Evolutionary conservation across 352 stramenopile species (phyloP), one percentile per base, ranked within the genome.

Genomic region (Globisporangium yorkense): DNA sequence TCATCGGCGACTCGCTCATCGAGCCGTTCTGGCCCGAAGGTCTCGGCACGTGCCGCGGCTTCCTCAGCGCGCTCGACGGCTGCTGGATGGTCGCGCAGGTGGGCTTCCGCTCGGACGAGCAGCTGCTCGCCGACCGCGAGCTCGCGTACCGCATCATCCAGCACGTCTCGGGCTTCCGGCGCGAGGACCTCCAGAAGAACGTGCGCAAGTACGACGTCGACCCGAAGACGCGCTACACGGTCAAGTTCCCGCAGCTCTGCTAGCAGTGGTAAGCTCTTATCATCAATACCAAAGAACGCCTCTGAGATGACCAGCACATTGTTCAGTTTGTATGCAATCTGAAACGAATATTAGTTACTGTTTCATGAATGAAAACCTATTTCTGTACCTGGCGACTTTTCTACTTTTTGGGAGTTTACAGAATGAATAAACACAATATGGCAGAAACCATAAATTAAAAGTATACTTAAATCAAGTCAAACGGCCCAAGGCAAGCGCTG

Each of bases 21-120:
- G 84, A 94, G 61, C 84, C 84, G 39, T 94, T 94, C 72, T 94
- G 84, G 84, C 84, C 82, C 3, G 82, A 94, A 52, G 84, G 84
- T 6, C 71, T 94, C 10, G 84, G 84, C 59, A 90, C 80, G 31
- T 92, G 86, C 48, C 80, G 84, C 27, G 84, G 84, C 51, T 94
- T 94, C 68, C 70, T 92, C 50, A 75, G 80, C 21, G 84, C 80
- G 8, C 70, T 94, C 41, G 83, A 94, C 49, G 77, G 67, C 16
- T 82, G 78, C 43, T 92, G 77, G 84, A 89, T 89, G 78, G 71
- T 91, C 41, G 69, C 80, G 13, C 83, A 87, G 67, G 74, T 87
- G 33, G 83, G 80, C 33, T 77, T 82, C 48, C 70, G 84, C 68
- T 75, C 74, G 18, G 83, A 92, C 65, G 72, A 87, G 45, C 76